A percentile compares a stretch with the other conserved stretches of the same genome.
phyloP scores from a whole-genome alignment of 2,329 filamentous ascomycete genomes.

The Annulohypoxylon truncatum region DNA sequence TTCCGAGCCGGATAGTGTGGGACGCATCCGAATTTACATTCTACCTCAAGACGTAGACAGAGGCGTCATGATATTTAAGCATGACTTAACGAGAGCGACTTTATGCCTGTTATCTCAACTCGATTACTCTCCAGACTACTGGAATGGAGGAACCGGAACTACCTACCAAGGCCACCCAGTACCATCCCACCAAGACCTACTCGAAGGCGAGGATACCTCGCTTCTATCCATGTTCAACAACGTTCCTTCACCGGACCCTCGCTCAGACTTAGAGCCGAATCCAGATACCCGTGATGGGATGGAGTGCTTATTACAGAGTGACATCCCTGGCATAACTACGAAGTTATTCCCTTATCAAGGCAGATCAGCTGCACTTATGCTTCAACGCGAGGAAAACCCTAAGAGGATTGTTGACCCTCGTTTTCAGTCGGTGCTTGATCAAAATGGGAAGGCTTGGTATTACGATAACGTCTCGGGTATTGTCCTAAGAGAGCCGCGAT shows the following conservation, averaged over 20 bases:
- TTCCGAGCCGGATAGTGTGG: slow-evolving; percentile 34
- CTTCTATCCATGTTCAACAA: slow-evolving; percentile 79
- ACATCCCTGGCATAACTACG: slow-evolving; percentile 70
- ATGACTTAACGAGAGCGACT: slow-evolving; percentile 60
- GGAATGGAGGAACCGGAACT: slow-evolving; percentile 60
- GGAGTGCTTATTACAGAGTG: slow-evolving; percentile 64
- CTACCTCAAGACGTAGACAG: slow-evolving; percentile 74
- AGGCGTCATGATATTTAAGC: slow-evolving; percentile 61
- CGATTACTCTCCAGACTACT: slow-evolving; percentile 66
- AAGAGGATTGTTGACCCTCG: slow-evolving; percentile 78
- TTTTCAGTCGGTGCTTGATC: slow-evolving; percentile 69
- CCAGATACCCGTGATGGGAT: slow-evolving; percentile 65
- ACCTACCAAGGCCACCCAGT: slow-evolving; percentile 24
- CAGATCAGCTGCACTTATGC: slow-evolving; percentile 83
- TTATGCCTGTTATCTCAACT: slow-evolving; percentile 62
- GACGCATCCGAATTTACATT: slow-evolving; percentile 67
- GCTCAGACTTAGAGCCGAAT: slow-evolving; percentile 60
- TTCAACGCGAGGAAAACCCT: slow-evolving; percentile 79
- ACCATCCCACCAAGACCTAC: slow-evolving; percentile 43
- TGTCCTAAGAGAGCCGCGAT: slow-evolving; percentile 72
- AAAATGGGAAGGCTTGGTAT: slow-evolving; percentile 73
- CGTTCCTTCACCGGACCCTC: slow-evolving; percentile 74
- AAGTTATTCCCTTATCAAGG: slow-evolving; percentile 82
- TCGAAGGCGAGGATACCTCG: slow-evolving; percentile 58
- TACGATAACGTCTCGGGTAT: slow-evolving; percentile 73